These are phyloP conservation scores for Backusella mclennaniae DNA, from an alignment of 192 early-diverging fungal species.

Conservation along the genomic window DNA sequence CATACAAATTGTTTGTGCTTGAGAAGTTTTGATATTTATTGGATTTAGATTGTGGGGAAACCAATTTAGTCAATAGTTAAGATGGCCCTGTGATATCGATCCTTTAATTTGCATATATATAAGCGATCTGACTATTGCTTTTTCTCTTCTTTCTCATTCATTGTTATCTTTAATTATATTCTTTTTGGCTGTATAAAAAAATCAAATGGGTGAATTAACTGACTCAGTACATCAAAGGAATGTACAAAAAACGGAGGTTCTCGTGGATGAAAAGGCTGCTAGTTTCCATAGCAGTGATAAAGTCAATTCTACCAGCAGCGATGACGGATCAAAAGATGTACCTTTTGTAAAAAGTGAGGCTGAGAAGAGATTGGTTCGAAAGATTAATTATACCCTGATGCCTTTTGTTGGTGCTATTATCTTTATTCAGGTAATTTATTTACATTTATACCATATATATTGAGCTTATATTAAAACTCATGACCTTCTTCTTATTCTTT, in stretches of 20 bases:
- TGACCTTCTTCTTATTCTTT: background rate
- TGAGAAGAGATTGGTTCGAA: conserved; percentile 8
- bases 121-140: background rate
- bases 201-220: background rate
- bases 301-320: background rate
- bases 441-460: background rate
- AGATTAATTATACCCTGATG: conserved; percentile 16
- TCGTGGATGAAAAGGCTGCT: background rate
- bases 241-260: background rate
- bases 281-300: background rate
- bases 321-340: background rate
- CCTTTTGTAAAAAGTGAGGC: background rate
- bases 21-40: background rate
- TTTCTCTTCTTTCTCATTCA: background rate
- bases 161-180: background rate
- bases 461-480: background rate
- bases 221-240: background rate
- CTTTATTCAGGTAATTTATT: conserved; percentile 16
- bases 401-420: conserved; percentile 20
- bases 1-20: background rate
- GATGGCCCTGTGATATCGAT: background rate
- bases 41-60: background rate
- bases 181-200: background rate
- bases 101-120: background rate
- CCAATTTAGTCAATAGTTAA: background rate